Base-by-base conservation (phyloP, 2,329 filamentous ascomycete species). In the Whalleya microplaca region DNA sequence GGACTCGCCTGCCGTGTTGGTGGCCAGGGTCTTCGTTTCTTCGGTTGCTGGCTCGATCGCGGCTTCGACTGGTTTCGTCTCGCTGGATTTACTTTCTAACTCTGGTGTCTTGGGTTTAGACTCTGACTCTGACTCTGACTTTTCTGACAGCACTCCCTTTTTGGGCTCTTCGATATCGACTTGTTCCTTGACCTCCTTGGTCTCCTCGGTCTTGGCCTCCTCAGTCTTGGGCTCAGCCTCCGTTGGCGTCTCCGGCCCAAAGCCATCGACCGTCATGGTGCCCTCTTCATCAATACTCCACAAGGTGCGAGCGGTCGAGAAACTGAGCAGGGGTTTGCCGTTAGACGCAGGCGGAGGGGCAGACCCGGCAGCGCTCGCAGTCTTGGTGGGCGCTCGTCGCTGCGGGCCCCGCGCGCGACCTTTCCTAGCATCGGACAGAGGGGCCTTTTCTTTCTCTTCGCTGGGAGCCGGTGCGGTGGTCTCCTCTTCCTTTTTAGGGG, bases 351-450 rank as follows among this genome's bases (percentile, higher is more conserved):
- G 63, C 65, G 68, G 45, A 69, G 69, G 56, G 27, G 65, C 49
- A 45, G 68, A 64, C 62, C 66, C 59, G 44, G 7, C 63, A 58
- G 69, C 37, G 66, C 72, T 29, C 71, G 77, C 2, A 73, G 75
- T 77, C 74, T 77, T 82, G 10, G 82, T 78, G 27, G 86, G 84
- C 21, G 89, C 85, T 69, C 92, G 84, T 64, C 92, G 84, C 64
- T 92, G 87, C 16, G 95, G 95, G 10, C 95, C 95, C 63, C 91
- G 88, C 20, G 95, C 95, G 64, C 95, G 84, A 21, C 92, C 87
- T 78, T 98, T 98, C 63, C 95, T 85, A 37, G 93, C 92, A 78
- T 99, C 95, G 20, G 83, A 82, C 21, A 99, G 78, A n/a, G 93
- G 92, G 10, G 83, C 86, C 72, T 92, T 91, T 68, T 92, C 86